These are phyloP conservation scores for Penicillium riverlandense DNA, from an alignment of 495 filamentous ascomycete genomes.

Conservation along the genomic window DNA sequence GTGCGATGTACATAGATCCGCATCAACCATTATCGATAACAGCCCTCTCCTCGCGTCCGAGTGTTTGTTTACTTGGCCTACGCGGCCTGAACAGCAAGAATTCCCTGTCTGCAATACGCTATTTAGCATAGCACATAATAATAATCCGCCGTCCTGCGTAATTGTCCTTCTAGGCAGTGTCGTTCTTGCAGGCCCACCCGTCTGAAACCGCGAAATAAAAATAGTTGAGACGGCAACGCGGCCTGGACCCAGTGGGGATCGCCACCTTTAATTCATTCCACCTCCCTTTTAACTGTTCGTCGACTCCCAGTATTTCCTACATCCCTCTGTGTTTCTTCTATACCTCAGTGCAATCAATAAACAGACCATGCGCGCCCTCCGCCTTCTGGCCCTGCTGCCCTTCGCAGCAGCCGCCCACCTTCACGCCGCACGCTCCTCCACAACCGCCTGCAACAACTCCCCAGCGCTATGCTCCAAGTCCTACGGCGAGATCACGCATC, in stretches of 20 bases:
- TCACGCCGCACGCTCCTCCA: constrained; percentile 14
- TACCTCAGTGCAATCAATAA: no score
- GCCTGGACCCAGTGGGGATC: constrained; percentile 18
- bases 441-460: constrained; percentile 55
- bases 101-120: no score
- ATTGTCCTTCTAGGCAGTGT: no score
- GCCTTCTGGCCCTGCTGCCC: constrained; percentile 24
- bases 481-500: constrained; percentile 56
- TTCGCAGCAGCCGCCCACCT: constrained; percentile 20
- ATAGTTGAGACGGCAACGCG: constrained; percentile 32
- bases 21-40: no score
- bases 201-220: constrained; percentile 10
- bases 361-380: constrained; percentile 19
- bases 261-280: constrained; percentile 11
- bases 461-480: constrained; percentile 50
- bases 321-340: neutral
- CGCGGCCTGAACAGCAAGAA: no score
- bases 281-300: neutral
- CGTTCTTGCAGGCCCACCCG: no score
- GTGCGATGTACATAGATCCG: no score
- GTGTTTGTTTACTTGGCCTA: no score
- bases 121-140: no score
- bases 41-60: no score
- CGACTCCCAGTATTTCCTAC: neutral
- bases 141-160: no score